Evolutionary conservation across 108 stramenopile genomes (phyloP).

Genomic region (Stephanodiscus triporus): DNA sequence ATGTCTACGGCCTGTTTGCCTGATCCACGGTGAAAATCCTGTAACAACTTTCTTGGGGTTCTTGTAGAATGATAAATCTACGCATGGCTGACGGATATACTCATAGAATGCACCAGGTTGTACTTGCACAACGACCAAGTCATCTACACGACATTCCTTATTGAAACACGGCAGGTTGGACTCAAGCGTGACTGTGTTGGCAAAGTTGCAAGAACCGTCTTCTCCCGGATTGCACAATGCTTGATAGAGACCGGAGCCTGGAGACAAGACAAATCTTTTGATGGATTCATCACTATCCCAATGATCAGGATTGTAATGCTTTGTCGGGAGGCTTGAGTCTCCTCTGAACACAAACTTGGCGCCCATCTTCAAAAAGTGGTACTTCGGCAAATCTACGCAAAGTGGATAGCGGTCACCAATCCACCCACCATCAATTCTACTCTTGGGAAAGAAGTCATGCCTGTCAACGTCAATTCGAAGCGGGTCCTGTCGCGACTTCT

Average conservation of each 20-base stretch:
- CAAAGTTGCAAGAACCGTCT: slow-evolving; percentile 46
- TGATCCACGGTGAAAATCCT: slow-evolving; percentile 9
- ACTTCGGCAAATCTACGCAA: slow-evolving; percentile 53
- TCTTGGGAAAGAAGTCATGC: slow-evolving; percentile 60
- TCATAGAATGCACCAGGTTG: slow-evolving; percentile 61
- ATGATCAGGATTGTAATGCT: slow-evolving; percentile 11
- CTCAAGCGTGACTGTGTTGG: slow-evolving; percentile 46
- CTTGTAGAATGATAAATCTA: slow-evolving; percentile 54
- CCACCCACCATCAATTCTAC: slow-evolving; percentile 50
- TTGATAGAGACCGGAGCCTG: slow-evolving; percentile 41
- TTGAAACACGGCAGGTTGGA: slow-evolving; percentile 53
- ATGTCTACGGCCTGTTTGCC: slow-evolving; percentile 13
- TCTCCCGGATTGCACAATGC: slow-evolving; percentile 50
- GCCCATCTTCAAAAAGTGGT: slow-evolving; percentile 58
- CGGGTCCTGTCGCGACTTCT: slow-evolving; percentile 53
- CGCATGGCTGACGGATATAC: slow-evolving; percentile 65
- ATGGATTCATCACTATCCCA: slow-evolving; percentile 42
- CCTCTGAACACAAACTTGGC: slow-evolving; percentile 50
- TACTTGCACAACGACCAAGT: slow-evolving; percentile 53
- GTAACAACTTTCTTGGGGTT: slow-evolving; percentile 56
- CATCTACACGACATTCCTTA: slow-evolving; percentile 64
- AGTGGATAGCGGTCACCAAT: slow-evolving; percentile 58
- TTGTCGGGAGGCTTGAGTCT: slow-evolving; percentile 26
- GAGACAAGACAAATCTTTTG: slow-evolving; percentile 42
- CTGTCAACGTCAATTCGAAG: slow-evolving; percentile 45